Evolutionary conservation across 768 basidiomycete genomes (phyloP), one percentile per base, ranked within the genome.

Genomic region (Leucogyrophana mollusca): DNA sequence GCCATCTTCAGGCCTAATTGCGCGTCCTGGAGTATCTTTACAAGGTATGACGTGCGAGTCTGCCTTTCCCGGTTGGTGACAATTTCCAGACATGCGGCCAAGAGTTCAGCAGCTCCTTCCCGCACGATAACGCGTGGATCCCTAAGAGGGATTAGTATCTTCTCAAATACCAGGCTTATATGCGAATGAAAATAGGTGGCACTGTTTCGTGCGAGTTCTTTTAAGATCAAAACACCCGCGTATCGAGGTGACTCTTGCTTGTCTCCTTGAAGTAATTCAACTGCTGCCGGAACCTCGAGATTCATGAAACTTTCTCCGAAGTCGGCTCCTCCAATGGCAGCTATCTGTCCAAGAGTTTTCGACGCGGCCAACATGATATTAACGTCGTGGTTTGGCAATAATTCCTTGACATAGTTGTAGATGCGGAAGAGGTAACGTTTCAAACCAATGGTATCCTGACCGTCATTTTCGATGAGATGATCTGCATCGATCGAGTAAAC

Each of bases 341-440:
- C 88, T 59, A 95, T 94, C 57, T 83, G 78, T 0, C 93, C 93
- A 22, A 94, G 78, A 0, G 90, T 92, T 64, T 93, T 90, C n/a
- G 94, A 92, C 1, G 93, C 92, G 8, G 87, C 82, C 27, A 94
- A 78, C 94, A 97, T 97, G 60, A 99, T 83, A 63, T 89, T 87
- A 58, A 92, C 81, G 63, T 97, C 95, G 43, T 84, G 78, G 59
- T 90, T 90, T 4, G 92, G 92, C 16, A 96, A 77, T n/a, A 95
- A 78, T 34, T 89, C 83, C 61, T 93, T 91, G 66, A 96, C 86
- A 69, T 96, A 94, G 68, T 91, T 90, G 71, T 87, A 91, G 63
- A 94, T 85, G 41, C 90, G 82, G 66, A 88, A 93, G 32, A 90
- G 79, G 53, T 87, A 84, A 33, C 83, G 74, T 58, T 85, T 88